Conservation (phyloP, 2,329 filamentous ascomycete genomes). For the Pleoardoris graminearum region DNA sequence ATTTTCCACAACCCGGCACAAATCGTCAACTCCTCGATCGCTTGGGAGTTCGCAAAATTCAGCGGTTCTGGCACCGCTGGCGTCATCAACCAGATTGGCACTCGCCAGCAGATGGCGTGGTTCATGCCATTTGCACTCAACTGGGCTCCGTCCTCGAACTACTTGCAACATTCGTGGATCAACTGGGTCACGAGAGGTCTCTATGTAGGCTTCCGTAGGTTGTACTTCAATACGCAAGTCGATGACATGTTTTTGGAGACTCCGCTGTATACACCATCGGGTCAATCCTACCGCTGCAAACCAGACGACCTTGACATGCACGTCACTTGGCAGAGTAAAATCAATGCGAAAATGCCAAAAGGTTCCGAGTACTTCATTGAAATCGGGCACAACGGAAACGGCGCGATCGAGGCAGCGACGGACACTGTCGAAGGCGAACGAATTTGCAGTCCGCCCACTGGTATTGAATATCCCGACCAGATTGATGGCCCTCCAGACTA, state of each 20-base stretch:
- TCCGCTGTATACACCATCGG: constrained; percentile 48
- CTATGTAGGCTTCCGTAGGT: constrained; percentile 59
- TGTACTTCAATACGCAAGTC: constrained; percentile 61
- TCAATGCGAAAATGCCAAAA: constrained; percentile 38
- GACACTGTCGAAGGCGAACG: constrained; percentile 26
- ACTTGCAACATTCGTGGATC: constrained; percentile 65
- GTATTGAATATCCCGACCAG: constrained; percentile 47
- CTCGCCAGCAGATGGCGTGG: constrained; percentile 65
- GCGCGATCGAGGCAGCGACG: constrained; percentile 42
- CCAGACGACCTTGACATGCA: constrained; percentile 36
- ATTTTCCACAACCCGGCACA: constrained; percentile 63
- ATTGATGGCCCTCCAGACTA: constrained; percentile 51
- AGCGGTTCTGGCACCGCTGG: constrained; percentile 57
- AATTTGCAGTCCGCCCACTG: constrained; percentile 36
- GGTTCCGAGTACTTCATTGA: constrained; percentile 45
- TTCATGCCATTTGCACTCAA: constrained; percentile 59
- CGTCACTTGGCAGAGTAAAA: constrained; percentile 32
- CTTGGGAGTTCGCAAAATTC: constrained; percentile 60
- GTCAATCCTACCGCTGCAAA: constrained; percentile 54
- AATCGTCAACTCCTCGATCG: constrained; percentile 57
- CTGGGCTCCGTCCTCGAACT: constrained; percentile 60
- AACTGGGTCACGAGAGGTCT: constrained; percentile 64
- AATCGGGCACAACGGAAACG: constrained; percentile 46
- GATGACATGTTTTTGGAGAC: constrained; percentile 65
- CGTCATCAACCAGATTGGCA: constrained; percentile 62